Conservation (phyloP, 768 basidiomycete genomes). For the Podaxis sp. region DNA sequence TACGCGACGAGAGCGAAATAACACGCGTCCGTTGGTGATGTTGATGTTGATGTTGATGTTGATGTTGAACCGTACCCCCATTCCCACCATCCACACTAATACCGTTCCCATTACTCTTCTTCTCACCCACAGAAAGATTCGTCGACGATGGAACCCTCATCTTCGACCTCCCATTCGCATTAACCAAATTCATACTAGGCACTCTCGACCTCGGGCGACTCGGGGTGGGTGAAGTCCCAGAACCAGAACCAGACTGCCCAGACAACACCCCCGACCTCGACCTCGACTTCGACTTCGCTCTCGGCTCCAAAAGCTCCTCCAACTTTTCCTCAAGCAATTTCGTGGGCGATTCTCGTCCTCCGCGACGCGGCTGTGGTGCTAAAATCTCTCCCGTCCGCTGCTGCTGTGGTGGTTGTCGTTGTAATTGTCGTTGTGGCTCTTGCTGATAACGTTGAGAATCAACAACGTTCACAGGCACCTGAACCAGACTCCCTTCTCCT, state of each 20-base stretch:
- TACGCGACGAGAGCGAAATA: conserved; percentile 5
- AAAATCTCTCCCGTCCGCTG: background rate
- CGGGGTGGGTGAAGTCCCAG: background rate
- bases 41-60: background rate
- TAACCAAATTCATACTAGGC: background rate
- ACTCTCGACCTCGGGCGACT: conserved; percentile 6
- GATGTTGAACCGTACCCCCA: background rate
- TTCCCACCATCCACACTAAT: background rate
- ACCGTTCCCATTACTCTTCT: background rate
- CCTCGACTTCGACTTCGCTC: background rate
- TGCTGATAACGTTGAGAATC: background rate
- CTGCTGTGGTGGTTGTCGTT: background rate
- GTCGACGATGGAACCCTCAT: background rate
- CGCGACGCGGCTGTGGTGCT: conserved; percentile 2
- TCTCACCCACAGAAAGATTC: background rate
- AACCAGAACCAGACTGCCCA: background rate
- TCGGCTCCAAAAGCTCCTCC: conserved; percentile 10
- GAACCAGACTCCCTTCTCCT: background rate
- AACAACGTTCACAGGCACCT: background rate
- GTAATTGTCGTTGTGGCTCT: background rate
- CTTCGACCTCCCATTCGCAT: background rate
- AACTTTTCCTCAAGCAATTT: conserved; percentile 8
- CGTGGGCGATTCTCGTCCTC: conserved; percentile 6
- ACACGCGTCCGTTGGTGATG: background rate
- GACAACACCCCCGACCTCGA: background rate